Base-by-base conservation (phyloP, 2,329 filamentous ascomycete species). In the Ascochyta pisi region DNA sequence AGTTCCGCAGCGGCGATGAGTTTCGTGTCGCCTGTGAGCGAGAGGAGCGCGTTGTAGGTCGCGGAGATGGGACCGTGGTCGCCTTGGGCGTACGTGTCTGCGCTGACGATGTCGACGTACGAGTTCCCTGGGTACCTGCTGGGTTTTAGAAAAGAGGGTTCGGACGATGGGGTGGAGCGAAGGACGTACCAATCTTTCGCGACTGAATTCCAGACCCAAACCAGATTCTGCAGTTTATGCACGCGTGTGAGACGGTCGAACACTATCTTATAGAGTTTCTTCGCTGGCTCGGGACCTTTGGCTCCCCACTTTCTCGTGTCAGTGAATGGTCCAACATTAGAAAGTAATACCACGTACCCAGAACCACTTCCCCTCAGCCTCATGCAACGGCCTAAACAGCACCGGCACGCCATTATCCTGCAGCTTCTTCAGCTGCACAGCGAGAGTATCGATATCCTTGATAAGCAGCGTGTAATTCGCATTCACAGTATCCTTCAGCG, bases 141-240 rank as follows among this genome's bases (percentile, higher is more conserved):
- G 12, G 27, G 10, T 8, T 4, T 29, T 29, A 29, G 24, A 26
- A 6, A 26, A 4, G 10, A 3, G 10, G 29, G 10, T 4, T 4
- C 8, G 7, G 27, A 29, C 8, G 10, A 3, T 4, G 9, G 12
- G 1, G 16, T 16, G 16, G 16, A 16, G 16, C 16, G 16, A 10
- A 9, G 8, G 13, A 15, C 29, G 10, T 6, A 31, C 81, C 81
- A 83, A 16, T 71, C 74, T 1, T 72, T 62, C 3, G 63, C 62
- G 0, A 82, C 68, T 0, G 78, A 81, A 64, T 83, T 83, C 81
- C 81, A 82, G 7, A 81, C 69, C 81, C 81, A 83, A 43, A 83
- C 66, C 9, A 83, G 60, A 62, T 83, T 83, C 60, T 80, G 77
- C 19, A 83, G 60, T 2, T 65, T 60, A 62, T 83, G 81, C 44